Base-by-base conservation (phyloP, 805 yeast genomes). In the Yamadazyma takamatsuzukensis region DNA sequence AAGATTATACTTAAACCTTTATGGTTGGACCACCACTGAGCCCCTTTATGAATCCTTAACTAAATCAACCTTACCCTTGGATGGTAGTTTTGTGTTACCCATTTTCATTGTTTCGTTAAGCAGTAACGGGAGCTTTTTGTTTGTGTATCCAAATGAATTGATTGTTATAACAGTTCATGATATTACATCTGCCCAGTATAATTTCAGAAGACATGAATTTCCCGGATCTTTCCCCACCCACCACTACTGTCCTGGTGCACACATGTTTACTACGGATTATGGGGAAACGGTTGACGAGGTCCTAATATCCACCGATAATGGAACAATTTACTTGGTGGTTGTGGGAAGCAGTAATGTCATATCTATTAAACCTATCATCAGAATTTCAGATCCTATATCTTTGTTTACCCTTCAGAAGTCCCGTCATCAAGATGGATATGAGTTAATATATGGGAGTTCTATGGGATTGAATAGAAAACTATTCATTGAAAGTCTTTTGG, bases 121-220 rank as follows among this genome's bases (percentile, higher is more conserved):
- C 6, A 52, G 56, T 11, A 53, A 51, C 39, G 51, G 51, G 15
- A 52, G 63, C 8, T 67, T 72, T 19, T 45, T 74, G 14, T 59
- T 68, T 36, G 61, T 72, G 5, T 47, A 52, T 32, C 56, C 59
- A 13, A 42, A 53, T 2, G 53, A 51, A 18, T 32, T 74, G 4
- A 45, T 57, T 4, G 36, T 69, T 0, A 53, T 72, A 2, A 57
- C 66, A 4, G 48, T 67, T 3, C 72, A 70, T 37, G 68, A 71
- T 30, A 64, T 74, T 2, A 47, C 70, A 14, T 69, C 77, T 4
- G 79, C 74, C 0, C 69, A 68, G 30, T 60, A 62, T 32, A 47
- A 58, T 17, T 69, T 71, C 35, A 34, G 41, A 33, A 36, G 37
- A 13, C 14, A 4, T 29, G 37, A 21, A 9, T 52, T 27, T 33